Evolutionary conservation across 2,329 filamentous ascomycete genomes (phyloP).

Genomic region (Botrytis fabae): DNA sequence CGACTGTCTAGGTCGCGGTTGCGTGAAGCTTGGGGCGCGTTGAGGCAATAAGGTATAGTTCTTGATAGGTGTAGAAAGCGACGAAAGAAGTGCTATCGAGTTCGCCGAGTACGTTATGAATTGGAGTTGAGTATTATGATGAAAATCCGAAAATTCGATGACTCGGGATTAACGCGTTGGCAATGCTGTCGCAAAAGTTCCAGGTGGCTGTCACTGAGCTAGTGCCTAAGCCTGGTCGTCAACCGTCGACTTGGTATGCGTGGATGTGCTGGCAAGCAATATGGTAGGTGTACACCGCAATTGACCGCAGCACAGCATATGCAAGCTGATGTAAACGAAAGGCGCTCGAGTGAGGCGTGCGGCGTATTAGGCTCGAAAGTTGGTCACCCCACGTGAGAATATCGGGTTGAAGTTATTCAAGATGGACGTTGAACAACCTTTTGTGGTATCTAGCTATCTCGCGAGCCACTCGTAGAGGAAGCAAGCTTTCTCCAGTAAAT

Average conservation of each 20-base stretch:
- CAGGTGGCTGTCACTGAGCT: conserved; percentile 34
- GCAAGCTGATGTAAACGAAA: conserved; percentile 53
- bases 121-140: conserved; percentile 23
- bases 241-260: conserved; percentile 53
- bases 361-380: conserved; percentile 34
- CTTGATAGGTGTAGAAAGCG: conserved; percentile 25
- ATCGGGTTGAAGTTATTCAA: conserved; percentile 29
- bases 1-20: conserved; percentile 19
- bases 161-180: conserved; percentile 26
- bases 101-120: conserved; percentile 26
- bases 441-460: conserved; percentile 29
- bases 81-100: conserved; percentile 21
- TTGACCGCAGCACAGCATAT: conserved; percentile 58
- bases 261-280: conserved; percentile 62
- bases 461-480: conserved; percentile 33
- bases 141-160: conserved; percentile 22
- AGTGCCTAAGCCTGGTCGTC: conserved; percentile 41
- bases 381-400: conserved; percentile 37
- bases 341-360: conserved; percentile 45
- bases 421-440: conserved; percentile 35
- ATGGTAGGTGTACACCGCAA: conserved; percentile 50
- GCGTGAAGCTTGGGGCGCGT: conserved; percentile 21
- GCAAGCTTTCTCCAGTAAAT: conserved; percentile 35
- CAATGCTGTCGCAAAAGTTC: conserved; percentile 33
- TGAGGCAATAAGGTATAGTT: conserved; percentile 24